Evolutionary conservation across 345 rosid species (phyloP).

Genomic region (Litchi chinensis): DNA sequence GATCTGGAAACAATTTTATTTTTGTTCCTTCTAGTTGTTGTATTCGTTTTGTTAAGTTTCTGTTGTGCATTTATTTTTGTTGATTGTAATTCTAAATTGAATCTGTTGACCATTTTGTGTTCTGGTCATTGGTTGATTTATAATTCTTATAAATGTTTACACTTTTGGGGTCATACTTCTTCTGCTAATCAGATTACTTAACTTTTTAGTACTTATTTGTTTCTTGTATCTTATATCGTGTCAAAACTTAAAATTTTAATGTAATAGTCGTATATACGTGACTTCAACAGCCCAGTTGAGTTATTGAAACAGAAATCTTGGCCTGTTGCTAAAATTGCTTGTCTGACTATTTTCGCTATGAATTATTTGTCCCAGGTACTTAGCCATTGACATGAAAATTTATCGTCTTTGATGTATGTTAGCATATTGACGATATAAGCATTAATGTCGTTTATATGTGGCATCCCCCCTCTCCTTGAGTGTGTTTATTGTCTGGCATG

Average conservation of each 20-base stretch:
- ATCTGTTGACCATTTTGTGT: not conserved
- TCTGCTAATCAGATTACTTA: not conserved
- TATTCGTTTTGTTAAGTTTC: not conserved
- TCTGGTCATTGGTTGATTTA: not conserved
- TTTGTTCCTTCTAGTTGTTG: not conserved
- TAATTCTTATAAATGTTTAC: not conserved
- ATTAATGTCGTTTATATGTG: conserved; percentile 79
- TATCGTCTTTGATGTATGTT: conserved; percentile 11
- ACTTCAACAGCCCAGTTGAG: conserved; percentile 3
- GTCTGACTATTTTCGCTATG: not conserved
- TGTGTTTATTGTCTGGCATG: conserved; percentile 96
- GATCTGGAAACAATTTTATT: not conserved
- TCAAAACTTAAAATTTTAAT: not conserved
- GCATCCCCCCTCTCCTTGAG: conserved; percentile 76
- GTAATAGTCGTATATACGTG: not conserved
- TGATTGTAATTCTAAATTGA: not conserved
- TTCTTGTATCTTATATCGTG: not conserved
- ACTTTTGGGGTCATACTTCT: not conserved
- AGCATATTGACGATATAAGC: conserved; percentile 8
- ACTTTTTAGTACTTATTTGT: not conserved
- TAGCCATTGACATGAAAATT: conserved; percentile 3
- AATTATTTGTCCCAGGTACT: conserved; percentile 5
- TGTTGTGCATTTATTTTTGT: not conserved
- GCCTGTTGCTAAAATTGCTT: not conserved
- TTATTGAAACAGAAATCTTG: conserved; percentile 8